phyloP scores from a whole-genome alignment of 768 basidiomycete species.

The Amanita exitialis region DNA sequence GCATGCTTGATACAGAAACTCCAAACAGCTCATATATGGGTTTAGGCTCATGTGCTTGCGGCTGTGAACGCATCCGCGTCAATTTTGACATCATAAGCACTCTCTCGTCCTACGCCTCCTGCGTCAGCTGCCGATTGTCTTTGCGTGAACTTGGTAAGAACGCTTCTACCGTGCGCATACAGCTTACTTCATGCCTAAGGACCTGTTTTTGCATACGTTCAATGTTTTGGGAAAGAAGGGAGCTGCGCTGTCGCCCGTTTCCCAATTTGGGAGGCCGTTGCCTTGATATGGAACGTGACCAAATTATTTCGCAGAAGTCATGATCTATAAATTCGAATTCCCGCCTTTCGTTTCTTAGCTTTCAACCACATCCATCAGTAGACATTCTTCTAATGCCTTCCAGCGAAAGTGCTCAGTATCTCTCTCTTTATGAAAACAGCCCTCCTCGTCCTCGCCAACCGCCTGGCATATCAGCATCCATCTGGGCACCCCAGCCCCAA shows the following conservation, averaged over 20 bases:
- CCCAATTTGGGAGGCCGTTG: slow-evolving; percentile 23
- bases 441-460: slow-evolving; percentile 31
- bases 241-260: not conserved
- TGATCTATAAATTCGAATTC: slow-evolving; percentile 22
- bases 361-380: slow-evolving; percentile 30
- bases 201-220: not conserved
- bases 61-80: not conserved
- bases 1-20: not conserved
- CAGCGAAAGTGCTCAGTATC: slow-evolving; percentile 22
- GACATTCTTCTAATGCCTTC: slow-evolving; percentile 17
- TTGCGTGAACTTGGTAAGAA: not conserved
- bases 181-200: not conserved
- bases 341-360: slow-evolving; percentile 25
- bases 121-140: not conserved
- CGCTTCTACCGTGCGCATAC: not conserved
- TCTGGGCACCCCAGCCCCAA: slow-evolving; percentile 80
- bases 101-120: not conserved
- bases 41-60: not conserved
- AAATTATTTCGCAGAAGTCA: slow-evolving; percentile 21
- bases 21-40: not conserved
- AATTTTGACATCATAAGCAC: not conserved
- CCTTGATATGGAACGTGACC: slow-evolving; percentile 25
- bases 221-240: not conserved
- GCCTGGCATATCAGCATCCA: slow-evolving; percentile 42
- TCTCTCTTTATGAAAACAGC: slow-evolving; percentile 28